A percentile compares a stretch with the other conserved stretches of the same genome.
These are phyloP conservation scores for Cutaneotrichosporon mucoides DNA, from an alignment of 1,284 basidiomycete genomes.

Conservation along the genomic window DNA sequence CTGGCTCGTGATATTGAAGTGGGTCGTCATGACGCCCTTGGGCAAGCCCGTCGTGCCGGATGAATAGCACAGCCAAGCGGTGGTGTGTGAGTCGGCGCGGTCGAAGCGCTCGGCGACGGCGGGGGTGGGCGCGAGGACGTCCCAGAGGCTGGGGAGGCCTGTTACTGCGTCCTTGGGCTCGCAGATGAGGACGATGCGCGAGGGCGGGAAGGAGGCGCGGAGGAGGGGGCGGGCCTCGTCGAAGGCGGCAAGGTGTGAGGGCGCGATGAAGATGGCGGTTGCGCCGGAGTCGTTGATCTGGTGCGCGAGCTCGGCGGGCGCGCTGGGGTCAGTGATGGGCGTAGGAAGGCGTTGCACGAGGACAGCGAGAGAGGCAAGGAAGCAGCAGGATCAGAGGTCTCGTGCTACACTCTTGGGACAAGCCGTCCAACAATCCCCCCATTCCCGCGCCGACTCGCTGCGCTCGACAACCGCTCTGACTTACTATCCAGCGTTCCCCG, in stretches of 20 bases:
- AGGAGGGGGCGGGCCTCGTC: constrained; percentile 26
- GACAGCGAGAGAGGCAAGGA: not conserved
- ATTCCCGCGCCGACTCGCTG: no score
- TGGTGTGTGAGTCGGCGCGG: not conserved
- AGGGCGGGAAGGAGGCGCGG: constrained; percentile 11
- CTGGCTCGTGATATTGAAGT: constrained; percentile 58
- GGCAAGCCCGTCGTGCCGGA: constrained; percentile 57
- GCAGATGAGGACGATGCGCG: constrained; percentile 30
- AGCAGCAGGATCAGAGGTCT: no score
- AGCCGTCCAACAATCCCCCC: no score
- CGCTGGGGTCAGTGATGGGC: not conserved
- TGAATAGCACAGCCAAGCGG: constrained; percentile 57
- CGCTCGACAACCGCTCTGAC: not conserved
- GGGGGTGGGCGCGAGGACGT: not conserved
- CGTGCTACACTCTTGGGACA: no score
- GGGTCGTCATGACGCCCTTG: constrained; percentile 56
- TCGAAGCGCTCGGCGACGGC: not conserved
- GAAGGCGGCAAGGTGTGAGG: constrained; percentile 49
- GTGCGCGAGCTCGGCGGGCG: constrained; percentile 24
- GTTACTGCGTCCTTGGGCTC: not conserved
- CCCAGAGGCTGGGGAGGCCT: constrained; percentile 5
- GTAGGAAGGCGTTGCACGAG: no score
- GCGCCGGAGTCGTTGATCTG: constrained; percentile 56
- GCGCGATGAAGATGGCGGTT: constrained; percentile 56
- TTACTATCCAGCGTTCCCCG: constrained; percentile 39